Evolutionary conservation across 805 yeast genomes (phyloP), one percentile per base, ranked within the genome.

Genomic region (Candida broadrunensis): DNA sequence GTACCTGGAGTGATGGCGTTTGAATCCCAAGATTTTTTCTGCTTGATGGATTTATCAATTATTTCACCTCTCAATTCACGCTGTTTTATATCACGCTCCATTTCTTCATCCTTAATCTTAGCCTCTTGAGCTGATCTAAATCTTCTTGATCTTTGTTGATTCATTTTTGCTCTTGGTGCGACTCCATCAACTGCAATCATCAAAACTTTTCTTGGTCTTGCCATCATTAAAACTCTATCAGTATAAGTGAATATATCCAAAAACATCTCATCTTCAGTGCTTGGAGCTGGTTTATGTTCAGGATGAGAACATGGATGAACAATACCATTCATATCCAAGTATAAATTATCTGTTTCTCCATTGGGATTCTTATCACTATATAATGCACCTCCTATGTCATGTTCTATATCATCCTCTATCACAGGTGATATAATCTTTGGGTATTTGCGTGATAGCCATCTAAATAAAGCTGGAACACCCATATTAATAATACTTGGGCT

Each of bases 241-340:
- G 99, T 93, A 59, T 93, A 93, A 51, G 81, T 82, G 67, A 93
- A 93, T 20, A 93, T 84, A 35, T 91, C 98, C 43, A 90, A 63
- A 71, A 93, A 81, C 99, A 93, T 93, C 56, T 93, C 97, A 45
- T 89, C 96, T 56, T 93, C 99, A 0, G 91, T 89, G 51, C 83
- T 95, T 11, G 99, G 99, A 0, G 99, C 84, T 0, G 97, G 96
- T 51, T 84, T 84, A 50, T 91, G 86, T 56, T 91, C 99, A 1
- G 99, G 99, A 62, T 93, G 99, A 2, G 97, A 85, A 72, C 98
- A 93, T 1, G 99, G 99, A 70, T 93, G 99, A 4, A 93, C 99
- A 56, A 93, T 93, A 70, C 98, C 99, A 60, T 93, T 93, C 99
- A 93, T 93, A 66, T 93, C 99, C 47, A 93, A 71, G 58, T 93